A percentile compares a stretch with the other conserved stretches of the same genome.
Conservation (phyloP, 2,329 filamentous ascomycete genomes). For the Penicillium crustosum region DNA sequence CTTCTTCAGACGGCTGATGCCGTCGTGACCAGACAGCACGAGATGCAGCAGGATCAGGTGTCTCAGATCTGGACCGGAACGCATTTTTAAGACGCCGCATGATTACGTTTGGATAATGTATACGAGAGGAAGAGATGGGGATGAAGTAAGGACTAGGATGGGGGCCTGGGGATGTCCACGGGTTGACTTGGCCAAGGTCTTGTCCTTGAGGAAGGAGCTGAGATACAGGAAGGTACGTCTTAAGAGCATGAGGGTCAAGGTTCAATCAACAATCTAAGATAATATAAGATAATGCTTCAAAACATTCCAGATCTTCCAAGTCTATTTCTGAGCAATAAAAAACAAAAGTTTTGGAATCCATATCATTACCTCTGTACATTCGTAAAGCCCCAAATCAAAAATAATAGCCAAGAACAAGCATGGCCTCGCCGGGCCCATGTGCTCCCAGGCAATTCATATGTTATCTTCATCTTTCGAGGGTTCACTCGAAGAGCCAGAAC, state of each 20-base stretch:
- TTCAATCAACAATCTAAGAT: not conserved
- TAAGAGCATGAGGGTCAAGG: not conserved
- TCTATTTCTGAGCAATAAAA: constrained; percentile 21
- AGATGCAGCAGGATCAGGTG: constrained; percentile 3
- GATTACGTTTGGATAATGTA: constrained; percentile 6
- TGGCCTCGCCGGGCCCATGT: constrained; percentile 10
- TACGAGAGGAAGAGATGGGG: constrained; percentile 5
- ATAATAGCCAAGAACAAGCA: not conserved
- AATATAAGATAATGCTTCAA: constrained; percentile 1
- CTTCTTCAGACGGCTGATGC: constrained; percentile 11
- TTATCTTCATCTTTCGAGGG: not conserved
- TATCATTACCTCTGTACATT: constrained; percentile 34
- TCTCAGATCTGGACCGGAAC: constrained; percentile 9
- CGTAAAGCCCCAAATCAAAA: constrained; percentile 21
- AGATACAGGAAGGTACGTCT: not conserved
- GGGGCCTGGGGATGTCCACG: not conserved
- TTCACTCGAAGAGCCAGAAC: constrained; percentile 8
- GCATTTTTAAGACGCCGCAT: constrained; percentile 18
- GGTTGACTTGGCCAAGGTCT: not conserved
- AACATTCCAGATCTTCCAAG: constrained; percentile 29
- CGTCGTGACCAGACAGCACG: constrained; percentile 14
- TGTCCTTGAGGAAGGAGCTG: constrained; percentile 1
- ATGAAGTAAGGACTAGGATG: constrained; percentile 4
- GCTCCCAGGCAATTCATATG: not conserved
- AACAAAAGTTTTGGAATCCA: constrained; percentile 22